Percentiles rank a stretch among this genome's conserved stretches.
Conservation (phyloP, 345 rosid species). For the Pseudoturritis turrita region DNA sequence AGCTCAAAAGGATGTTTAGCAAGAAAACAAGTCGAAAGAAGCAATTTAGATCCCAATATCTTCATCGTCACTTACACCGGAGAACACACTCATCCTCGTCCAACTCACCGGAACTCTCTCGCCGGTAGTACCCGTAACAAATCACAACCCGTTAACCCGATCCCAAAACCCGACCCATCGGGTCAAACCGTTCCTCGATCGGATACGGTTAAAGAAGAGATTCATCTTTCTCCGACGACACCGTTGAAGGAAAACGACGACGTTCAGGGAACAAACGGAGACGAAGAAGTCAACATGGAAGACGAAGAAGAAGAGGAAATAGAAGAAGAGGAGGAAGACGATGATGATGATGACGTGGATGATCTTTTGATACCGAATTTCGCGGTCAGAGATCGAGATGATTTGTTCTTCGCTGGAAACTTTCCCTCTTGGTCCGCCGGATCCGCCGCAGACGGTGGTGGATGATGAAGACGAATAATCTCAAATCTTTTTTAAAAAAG, state of each 20-base stretch:
- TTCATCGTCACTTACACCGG: conserved; percentile 76
- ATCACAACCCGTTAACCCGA: conserved; percentile 27
- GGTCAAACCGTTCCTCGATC: neutral
- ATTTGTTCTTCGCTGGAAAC: conserved; percentile 36
- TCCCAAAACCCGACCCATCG: conserved; percentile 17
- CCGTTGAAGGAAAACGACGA: conserved; percentile 35
- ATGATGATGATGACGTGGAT: conserved; percentile 38
- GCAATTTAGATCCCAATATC: conserved; percentile 54
- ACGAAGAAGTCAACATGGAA: conserved; percentile 34
- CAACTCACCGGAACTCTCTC: conserved; percentile 86
- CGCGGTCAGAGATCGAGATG: conserved; percentile 48
- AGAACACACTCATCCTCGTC: conserved; percentile 85
- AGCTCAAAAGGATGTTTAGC: conserved; percentile 85
- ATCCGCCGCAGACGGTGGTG: conserved; percentile 34
- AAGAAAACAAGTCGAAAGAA: conserved; percentile 84
- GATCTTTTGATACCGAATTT: conserved; percentile 56
- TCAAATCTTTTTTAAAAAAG: neutral
- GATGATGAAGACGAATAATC: conserved; percentile 18
- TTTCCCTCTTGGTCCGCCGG: conserved; percentile 40
- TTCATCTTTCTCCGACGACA: conserved; percentile 53
- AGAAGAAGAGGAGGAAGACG: neutral
- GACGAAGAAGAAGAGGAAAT: conserved; percentile 12
- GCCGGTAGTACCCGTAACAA: conserved; percentile 84
- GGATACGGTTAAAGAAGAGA: conserved; percentile 6
- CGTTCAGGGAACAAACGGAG: conserved; percentile 20